Evolutionary conservation across 2,329 filamentous ascomycete genomes (phyloP), one percentile per base, ranked within the genome.

Genomic region (Curvularia spicifera): DNA sequence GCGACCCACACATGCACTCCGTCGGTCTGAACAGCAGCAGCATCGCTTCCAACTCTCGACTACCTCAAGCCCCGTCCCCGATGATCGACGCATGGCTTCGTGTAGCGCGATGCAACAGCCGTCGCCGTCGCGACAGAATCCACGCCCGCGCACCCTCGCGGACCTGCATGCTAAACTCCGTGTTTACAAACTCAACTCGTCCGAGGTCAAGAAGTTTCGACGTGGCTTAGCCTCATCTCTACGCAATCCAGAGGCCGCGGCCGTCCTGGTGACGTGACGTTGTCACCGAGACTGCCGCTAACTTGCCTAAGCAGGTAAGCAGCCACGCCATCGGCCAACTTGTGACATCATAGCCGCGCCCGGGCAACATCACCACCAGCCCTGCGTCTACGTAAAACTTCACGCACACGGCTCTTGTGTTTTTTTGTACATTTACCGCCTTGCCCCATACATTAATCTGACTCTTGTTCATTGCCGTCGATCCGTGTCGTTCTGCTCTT

Each of bases 261-360:
- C 49, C 37, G 46, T 51, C 44, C n/a, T 48, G 18, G 44, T 60
- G 61, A 62, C 59, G 53, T 63, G 4, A 31, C 43, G 46, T 44
- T 51, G 50, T 44, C 31, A 24, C 51, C 52, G 55, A 44, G 28
- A 40, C 31, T 33, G 60, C 39, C 57, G 60, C 54, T 29, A 57
- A 48, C 57, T 60, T 52, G 51, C 51, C 33, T 20, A 64, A 52
- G 43, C 53, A 37, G 56, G 51, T 33, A 55, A 51, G 53, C 46
- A 31, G 28, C 50, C 24, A 52, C 46, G 53, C 53, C 46, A 53
- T 26, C 35, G 31, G 33, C 24, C 40, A 55, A 55, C 15, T n/a
- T 13, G 40, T 63, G 59, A 60, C 59, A 65, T 63, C 61, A 62
- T 61, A 47, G 54, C 24, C 47, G 43, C 51, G 49, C 56, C 51